These are phyloP conservation scores for Daldinia childiae DNA, from an alignment of 495 filamentous ascomycete genomes.

Conservation along the genomic window DNA sequence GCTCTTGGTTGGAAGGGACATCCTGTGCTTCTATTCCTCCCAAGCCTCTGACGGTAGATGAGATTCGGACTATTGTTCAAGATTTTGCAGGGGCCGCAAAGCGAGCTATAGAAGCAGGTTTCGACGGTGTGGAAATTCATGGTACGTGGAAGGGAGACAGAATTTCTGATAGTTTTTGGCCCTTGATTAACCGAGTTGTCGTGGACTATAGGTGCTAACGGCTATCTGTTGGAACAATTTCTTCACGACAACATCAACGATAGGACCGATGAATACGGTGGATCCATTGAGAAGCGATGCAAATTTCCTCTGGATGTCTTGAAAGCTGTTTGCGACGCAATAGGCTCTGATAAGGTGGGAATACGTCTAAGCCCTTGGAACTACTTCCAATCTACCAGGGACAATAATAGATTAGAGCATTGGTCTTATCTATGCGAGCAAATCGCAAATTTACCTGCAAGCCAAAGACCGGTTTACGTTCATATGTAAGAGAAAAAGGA, in stretches of 20 bases:
- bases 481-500: slow-evolving; percentile 49
- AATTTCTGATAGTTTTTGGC: slow-evolving; percentile 30
- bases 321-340: slow-evolving; percentile 63
- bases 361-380: slow-evolving; percentile 70
- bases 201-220: slow-evolving; percentile 63
- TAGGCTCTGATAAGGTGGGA: slow-evolving; percentile 66
- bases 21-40: slow-evolving; percentile 59
- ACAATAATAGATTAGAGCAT: slow-evolving; percentile 63
- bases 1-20: slow-evolving; percentile 38
- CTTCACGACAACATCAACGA: slow-evolving; percentile 65
- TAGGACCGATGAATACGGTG: slow-evolving; percentile 69
- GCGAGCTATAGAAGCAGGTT: slow-evolving; percentile 70
- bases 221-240: slow-evolving; percentile 75
- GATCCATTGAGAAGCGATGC: slow-evolving; percentile 67
- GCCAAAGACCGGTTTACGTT: slow-evolving; percentile 49
- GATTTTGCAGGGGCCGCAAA: slow-evolving; percentile 67
- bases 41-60: slow-evolving; percentile 58
- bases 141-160: slow-evolving; percentile 69
- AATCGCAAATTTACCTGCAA: slow-evolving; percentile 43
- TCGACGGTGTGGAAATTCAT: slow-evolving; percentile 79
- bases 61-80: slow-evolving; percentile 62
- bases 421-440: slow-evolving; percentile 62
- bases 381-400: slow-evolving; percentile 68
- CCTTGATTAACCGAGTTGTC: slow-evolving; percentile 57
- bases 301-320: slow-evolving; percentile 66